Base-by-base conservation (phyloP, 352 stramenopile species). In the Globisporangium okanoganense region DNA sequence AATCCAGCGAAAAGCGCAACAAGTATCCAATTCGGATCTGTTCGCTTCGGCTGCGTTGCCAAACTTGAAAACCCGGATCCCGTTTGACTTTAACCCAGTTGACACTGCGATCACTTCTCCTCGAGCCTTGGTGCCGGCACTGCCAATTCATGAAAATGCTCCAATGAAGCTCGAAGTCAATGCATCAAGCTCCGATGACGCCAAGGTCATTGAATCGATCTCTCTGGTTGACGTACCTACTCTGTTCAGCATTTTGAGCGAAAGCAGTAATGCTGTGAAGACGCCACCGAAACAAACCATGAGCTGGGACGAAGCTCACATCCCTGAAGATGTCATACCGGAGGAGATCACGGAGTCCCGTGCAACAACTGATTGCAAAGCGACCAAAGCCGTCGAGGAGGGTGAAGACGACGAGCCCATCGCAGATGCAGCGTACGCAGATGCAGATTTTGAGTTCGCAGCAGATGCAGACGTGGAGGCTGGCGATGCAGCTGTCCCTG, bases 81-180 rank as follows among this genome's bases (percentile, higher is more conserved):
- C 64, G 10, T 75, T 75, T 29, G 53, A 57, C 20, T 71, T 75
- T 48, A 60, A 72, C 5, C 56, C n/a, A 38, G 54, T 62, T 3
- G n/a, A 63, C 47, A 53, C 35, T 1, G 22, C 36, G 16, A 47
- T 65, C 24, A 29, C 14, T 6, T 62, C 56, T 10, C 49, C 49
- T 29, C 56, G 43, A 4, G 25, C 10, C 36, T 14, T 38, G 14
- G 25, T 24, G 16, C 8, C 16, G 16, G 6, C 18, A n/a, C 6
- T 18, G 7, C 9, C 47, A 3, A 18, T 54, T 9, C 29, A 24
- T 12, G 56, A 62, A 27, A 54, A 43, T 16, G 56, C 56, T 47
- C n/a, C 56, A 9, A 47, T 62, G 56, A 54, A 62, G 18, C 12
- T 47, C n/a, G 56, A 25, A 18, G 47, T 9, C 47, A 8, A 31